phyloP scores from a whole-genome alignment of 768 basidiomycete species.

The Boletus rubropictus region DNA sequence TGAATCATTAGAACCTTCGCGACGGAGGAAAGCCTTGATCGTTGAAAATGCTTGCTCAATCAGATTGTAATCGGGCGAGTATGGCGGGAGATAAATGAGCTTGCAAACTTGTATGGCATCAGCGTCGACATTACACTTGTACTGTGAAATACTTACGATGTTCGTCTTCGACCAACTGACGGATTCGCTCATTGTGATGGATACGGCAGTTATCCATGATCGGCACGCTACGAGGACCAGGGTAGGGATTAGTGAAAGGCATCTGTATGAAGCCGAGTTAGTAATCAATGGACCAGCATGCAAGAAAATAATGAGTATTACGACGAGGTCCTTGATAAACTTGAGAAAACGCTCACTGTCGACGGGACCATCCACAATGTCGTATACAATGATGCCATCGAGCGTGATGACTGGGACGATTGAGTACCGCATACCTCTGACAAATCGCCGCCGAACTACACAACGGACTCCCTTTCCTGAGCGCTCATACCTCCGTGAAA shows the following conservation, averaged over 20 bases:
- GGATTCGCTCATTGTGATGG: neutral
- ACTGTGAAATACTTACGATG: neutral
- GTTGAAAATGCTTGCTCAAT: conserved; percentile 10
- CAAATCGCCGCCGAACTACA: neutral
- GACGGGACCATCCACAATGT: conserved; percentile 15
- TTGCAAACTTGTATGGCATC: conserved; percentile 10
- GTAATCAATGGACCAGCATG: too few species aligned
- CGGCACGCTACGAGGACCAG: neutral
- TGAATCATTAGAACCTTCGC: neutral
- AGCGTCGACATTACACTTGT: too few species aligned
- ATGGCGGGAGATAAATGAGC: conserved; percentile 25
- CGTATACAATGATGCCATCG: conserved; percentile 15
- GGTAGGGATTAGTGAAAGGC: conserved; percentile 3
- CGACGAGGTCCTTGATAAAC: conserved; percentile 10
- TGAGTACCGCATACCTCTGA: neutral
- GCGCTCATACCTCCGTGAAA: neutral
- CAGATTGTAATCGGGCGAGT: neutral
- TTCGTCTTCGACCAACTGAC: neutral
- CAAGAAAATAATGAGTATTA: neutral
- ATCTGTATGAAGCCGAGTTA: neutral
- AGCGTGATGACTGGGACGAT: conserved; percentile 15
- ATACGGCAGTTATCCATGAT: neutral
- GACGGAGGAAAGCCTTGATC: neutral
- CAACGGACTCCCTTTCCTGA: neutral
- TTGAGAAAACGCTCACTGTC: conserved; percentile 3